Conservation (phyloP, 768 basidiomycete genomes). For the Gautieria morchelliformis region DNA sequence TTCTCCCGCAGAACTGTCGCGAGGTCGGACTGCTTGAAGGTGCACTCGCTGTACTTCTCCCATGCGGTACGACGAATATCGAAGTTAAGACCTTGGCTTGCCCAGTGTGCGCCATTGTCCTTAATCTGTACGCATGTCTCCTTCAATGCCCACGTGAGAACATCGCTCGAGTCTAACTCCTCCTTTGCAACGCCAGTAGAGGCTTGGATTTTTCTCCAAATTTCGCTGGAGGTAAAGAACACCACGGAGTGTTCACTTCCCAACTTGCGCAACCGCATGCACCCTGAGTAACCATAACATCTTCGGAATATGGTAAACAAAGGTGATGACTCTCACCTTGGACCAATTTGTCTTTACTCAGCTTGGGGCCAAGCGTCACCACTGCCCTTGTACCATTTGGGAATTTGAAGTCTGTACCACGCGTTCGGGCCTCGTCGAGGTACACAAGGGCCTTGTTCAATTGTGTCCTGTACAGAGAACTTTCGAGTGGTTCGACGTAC, state of each 20-base stretch:
- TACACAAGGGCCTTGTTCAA: slow-evolving; percentile 35
- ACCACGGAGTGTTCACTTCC: slow-evolving; percentile 37
- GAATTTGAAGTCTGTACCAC: slow-evolving; percentile 46
- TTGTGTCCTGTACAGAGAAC: slow-evolving; percentile 28
- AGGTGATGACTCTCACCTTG: slow-evolving; percentile 29
- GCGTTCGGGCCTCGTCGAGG: slow-evolving; percentile 43
- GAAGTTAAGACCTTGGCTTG: slow-evolving; percentile 22
- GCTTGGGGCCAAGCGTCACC: slow-evolving; percentile 40
- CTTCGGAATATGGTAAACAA: not conserved
- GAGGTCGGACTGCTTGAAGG: not conserved
- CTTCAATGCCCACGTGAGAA: slow-evolving; percentile 35
- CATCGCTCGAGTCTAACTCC: slow-evolving; percentile 19
- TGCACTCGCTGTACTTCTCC: not conserved
- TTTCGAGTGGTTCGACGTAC: slow-evolving; percentile 23
- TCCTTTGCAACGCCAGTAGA: slow-evolving; percentile 10
- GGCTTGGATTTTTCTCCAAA: slow-evolving; percentile 28
- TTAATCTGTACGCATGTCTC: slow-evolving; percentile 36
- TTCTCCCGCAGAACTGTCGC: not conserved
- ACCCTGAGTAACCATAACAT: slow-evolving; percentile 25
- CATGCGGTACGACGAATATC: slow-evolving; percentile 5
- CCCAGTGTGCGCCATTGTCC: slow-evolving; percentile 32
- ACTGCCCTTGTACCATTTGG: slow-evolving; percentile 32
- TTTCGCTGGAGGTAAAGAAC: slow-evolving; percentile 36
- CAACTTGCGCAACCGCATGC: slow-evolving; percentile 44
- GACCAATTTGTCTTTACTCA: slow-evolving; percentile 42